phyloP scores from a whole-genome alignment of 108 stramenopile species.

The Cafeteria roenbergensis region DNA sequence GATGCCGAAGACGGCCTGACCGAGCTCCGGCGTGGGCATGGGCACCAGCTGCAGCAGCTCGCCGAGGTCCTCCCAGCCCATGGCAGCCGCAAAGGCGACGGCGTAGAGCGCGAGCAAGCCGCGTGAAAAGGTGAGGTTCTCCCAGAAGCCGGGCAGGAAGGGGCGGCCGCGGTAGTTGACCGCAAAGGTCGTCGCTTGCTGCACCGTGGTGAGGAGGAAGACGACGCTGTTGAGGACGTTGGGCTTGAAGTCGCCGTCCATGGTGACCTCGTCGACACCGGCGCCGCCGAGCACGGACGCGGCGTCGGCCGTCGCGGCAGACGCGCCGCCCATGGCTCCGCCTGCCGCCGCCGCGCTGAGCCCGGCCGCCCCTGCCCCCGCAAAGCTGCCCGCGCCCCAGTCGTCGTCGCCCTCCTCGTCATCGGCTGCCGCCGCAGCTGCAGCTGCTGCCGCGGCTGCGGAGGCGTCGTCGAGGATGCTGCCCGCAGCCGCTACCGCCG shows the following conservation, averaged over 20 bases:
- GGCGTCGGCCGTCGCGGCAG: too few relatives aligned
- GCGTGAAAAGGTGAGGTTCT: slow-evolving; percentile 33
- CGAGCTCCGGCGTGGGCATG: not conserved
- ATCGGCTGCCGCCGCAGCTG: too few relatives aligned
- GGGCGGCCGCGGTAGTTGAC: slow-evolving; percentile 87
- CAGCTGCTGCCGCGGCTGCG: too few relatives aligned
- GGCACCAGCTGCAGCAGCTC: slow-evolving; percentile 3
- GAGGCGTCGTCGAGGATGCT: too few relatives aligned
- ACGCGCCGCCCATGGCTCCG: too few relatives aligned
- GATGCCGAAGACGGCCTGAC: not conserved
- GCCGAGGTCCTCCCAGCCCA: not conserved
- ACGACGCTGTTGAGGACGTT: slow-evolving; percentile 77
- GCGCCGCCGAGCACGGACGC: not conserved
- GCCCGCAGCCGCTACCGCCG: too few relatives aligned
- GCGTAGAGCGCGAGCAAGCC: not conserved
- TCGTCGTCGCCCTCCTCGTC: not conserved
- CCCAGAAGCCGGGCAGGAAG: slow-evolving; percentile 64
- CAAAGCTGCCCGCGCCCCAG: not conserved
- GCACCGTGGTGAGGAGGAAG: slow-evolving; percentile 63
- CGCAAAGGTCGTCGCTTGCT: slow-evolving; percentile 81
- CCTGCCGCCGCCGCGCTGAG: too few relatives aligned
- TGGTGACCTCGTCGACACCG: slow-evolving; percentile 34
- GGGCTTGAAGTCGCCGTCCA: slow-evolving; percentile 85
- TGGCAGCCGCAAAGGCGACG: not conserved
- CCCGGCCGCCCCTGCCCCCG: too few relatives aligned